Evolutionary conservation across 306 rosid genomes (phyloP).

Genomic region (Dalbergia cultrata): DNA sequence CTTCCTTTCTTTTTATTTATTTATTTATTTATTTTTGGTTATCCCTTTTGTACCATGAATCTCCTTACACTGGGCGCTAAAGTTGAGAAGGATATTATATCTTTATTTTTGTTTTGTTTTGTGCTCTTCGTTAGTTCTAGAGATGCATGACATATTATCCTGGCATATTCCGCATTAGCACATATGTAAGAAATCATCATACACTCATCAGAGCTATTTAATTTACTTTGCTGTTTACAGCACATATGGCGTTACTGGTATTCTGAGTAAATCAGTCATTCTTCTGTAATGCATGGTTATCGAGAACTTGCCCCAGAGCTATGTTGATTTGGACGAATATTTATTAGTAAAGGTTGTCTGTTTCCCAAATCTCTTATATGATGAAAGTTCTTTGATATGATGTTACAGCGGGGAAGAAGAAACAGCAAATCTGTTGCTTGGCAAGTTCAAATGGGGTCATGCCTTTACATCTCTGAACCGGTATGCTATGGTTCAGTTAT

Average conservation of each 20-base stretch:
- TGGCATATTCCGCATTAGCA: neutral
- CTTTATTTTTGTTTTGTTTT: too few relatives aligned
- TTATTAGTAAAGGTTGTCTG: neutral
- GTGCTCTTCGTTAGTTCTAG: neutral
- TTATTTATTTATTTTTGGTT: too few relatives aligned
- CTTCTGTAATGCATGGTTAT: constrained; percentile 27
- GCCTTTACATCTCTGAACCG: constrained; percentile 85
- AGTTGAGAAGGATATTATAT: too few relatives aligned
- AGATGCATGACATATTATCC: constrained; percentile 25
- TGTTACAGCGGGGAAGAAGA: constrained; percentile 90
- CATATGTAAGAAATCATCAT: too few relatives aligned
- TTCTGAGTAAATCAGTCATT: neutral
- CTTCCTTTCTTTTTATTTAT: too few relatives aligned
- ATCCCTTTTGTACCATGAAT: too few relatives aligned
- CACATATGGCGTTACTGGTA: neutral
- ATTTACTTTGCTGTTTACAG: constrained; percentile 26
- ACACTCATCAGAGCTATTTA: too few relatives aligned
- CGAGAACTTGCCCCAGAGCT: constrained; percentile 12
- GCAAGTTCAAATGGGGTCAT: constrained; percentile 99
- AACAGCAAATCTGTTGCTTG: constrained; percentile 85
- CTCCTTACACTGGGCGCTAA: too few relatives aligned
- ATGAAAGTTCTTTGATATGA: constrained; percentile 37
- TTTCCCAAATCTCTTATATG: constrained; percentile 7
- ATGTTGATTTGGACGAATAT: constrained; percentile 30
- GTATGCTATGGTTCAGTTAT: constrained; percentile 51